phyloP scores from a whole-genome alignment of 2,329 filamentous ascomycete genomes.

The Exophiala sp. region DNA sequence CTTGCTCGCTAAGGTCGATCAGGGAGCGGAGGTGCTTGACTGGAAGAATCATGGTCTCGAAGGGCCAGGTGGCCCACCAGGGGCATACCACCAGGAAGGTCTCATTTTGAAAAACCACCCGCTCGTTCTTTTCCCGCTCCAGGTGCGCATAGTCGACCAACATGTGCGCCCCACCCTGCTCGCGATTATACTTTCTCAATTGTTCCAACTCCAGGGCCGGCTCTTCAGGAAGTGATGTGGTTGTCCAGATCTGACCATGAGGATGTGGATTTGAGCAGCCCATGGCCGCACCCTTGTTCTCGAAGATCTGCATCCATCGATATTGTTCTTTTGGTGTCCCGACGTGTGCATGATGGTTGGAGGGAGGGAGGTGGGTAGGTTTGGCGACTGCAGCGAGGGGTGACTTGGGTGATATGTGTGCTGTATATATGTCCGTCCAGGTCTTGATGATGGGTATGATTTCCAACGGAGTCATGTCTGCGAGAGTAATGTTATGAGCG shows the following conservation, averaged over 20 bases:
- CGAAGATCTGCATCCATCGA: slow-evolving; percentile 98
- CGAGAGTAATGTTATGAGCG: slow-evolving; percentile 84
- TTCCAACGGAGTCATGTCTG: slow-evolving; percentile 73
- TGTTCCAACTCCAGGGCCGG: slow-evolving; percentile 74
- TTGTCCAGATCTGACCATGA: slow-evolving; percentile 95
- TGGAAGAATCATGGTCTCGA: slow-evolving; percentile 85
- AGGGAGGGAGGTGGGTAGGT: slow-evolving; percentile 46
- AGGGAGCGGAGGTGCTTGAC: slow-evolving; percentile 81
- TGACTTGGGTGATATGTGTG: slow-evolving; percentile 70
- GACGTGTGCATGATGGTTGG: slow-evolving; percentile 44
- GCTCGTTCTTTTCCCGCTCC: slow-evolving; percentile 76
- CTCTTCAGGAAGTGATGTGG: slow-evolving; percentile 86
- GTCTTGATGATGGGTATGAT: slow-evolving; percentile 81
- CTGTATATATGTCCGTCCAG: slow-evolving; percentile 86
- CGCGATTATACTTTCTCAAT: slow-evolving; percentile 70
- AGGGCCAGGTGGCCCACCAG: slow-evolving; percentile 98
- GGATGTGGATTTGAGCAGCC: slow-evolving; percentile 98
- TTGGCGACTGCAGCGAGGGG: slow-evolving; percentile 54
- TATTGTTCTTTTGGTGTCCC: slow-evolving; percentile 68
- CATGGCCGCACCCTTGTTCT: slow-evolving; percentile 98
- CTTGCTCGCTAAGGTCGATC: slow-evolving; percentile 70
- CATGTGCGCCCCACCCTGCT: slow-evolving; percentile 71
- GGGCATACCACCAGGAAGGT: slow-evolving; percentile 84
- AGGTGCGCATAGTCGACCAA: slow-evolving; percentile 82
- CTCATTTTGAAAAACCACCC: slow-evolving; percentile 83